Evolutionary conservation across 2,329 filamentous ascomycete species (phyloP).

Genomic region (Pezicula neosporulosa): DNA sequence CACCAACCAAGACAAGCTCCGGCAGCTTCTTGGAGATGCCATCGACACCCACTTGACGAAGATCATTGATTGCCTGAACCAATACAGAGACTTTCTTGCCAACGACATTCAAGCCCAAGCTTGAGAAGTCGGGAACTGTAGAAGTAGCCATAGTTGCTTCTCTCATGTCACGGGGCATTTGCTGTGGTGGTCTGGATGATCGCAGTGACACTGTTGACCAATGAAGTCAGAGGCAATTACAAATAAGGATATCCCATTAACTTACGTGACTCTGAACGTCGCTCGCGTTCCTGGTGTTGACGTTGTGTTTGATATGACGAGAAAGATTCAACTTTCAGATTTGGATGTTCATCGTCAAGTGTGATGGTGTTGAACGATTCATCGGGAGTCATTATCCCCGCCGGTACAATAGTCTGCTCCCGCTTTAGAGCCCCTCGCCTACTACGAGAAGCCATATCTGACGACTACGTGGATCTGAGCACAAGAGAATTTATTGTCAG

Average conservation of each 20-base stretch:
- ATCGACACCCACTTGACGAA: slow-evolving; percentile 71
- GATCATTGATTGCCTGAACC: slow-evolving; percentile 62
- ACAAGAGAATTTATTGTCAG: no score
- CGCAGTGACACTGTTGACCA: slow-evolving; percentile 1
- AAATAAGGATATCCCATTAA: neutral
- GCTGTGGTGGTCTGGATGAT: neutral
- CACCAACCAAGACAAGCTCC: slow-evolving; percentile 78
- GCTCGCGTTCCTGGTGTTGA: neutral
- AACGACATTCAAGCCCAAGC: slow-evolving; percentile 48
- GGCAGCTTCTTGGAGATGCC: slow-evolving; percentile 65
- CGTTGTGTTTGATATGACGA: neutral
- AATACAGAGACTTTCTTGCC: slow-evolving; percentile 61
- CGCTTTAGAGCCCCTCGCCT: no score
- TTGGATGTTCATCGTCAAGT: no score
- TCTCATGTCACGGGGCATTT: neutral
- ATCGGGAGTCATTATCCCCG: no score
- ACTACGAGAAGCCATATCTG: no score
- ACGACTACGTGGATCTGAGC: no score
- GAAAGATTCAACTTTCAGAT: no score
- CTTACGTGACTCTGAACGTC: slow-evolving; percentile 9
- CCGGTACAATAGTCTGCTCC: no score
- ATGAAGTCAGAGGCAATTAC: neutral
- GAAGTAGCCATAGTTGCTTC: no score
- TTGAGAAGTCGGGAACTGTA: slow-evolving; percentile 3
- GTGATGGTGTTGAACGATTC: no score